These are phyloP conservation scores for Cyclospora cayetanensis DNA, from an alignment of 169 alveolate species.

Conservation along the genomic window DNA sequence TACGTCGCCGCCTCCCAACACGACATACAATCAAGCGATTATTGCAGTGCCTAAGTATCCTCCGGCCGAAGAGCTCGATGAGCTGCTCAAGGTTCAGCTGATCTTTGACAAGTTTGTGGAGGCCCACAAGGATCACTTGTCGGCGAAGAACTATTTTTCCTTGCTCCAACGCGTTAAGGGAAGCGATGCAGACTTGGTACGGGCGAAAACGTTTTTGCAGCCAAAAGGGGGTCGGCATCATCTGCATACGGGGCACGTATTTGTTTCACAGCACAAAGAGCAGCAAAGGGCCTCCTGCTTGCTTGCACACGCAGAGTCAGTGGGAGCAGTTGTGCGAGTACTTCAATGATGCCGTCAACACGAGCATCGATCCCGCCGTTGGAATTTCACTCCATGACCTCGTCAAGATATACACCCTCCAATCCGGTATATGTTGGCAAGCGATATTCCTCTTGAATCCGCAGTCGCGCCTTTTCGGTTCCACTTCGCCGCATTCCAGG, in stretches of 20 bases:
- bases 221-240: not conserved
- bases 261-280: not conserved
- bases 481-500: no score
- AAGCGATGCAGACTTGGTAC: not conserved
- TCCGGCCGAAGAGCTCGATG: constrained; percentile 73
- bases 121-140: constrained; percentile 69
- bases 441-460: no score
- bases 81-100: constrained; percentile 70
- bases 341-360: constrained; percentile 72
- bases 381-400: constrained; percentile 75
- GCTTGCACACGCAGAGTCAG: constrained; percentile 40
- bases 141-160: not conserved
- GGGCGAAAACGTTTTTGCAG: not conserved
- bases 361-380: constrained; percentile 68
- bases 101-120: constrained; percentile 74
- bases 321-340: constrained; percentile 73
- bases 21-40: constrained; percentile 73
- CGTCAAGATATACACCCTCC: constrained; percentile 68
- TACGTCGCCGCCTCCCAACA: constrained; percentile 43
- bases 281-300: not conserved
- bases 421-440: no score
- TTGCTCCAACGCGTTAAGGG: not conserved
- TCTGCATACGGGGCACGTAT: not conserved
- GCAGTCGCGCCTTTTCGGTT: no score
- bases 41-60: constrained; percentile 77